Conservation (phyloP, 805 yeast species). For the Pichia insulana region DNA sequence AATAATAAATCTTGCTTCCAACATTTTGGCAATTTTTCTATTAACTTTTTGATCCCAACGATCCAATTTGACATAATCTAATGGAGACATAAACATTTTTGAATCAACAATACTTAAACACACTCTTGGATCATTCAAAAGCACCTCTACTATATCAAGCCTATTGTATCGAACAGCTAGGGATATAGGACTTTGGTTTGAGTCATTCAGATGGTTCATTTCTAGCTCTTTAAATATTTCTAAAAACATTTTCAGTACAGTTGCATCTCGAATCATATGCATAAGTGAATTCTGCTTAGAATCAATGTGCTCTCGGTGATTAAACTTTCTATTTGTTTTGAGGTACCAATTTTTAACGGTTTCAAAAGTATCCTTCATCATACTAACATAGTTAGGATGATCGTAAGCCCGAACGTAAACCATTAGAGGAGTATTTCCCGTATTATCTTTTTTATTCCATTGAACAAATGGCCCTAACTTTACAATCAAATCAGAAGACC, state of each 20-base stretch:
- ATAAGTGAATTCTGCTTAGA: slow-evolving; percentile 64
- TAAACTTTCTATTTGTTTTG: slow-evolving; percentile 25
- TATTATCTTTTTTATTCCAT: slow-evolving; percentile 61
- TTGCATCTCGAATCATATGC: slow-evolving; percentile 50
- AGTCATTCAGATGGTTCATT: slow-evolving; percentile 52
- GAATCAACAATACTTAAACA: slow-evolving; percentile 31
- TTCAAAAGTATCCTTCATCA: slow-evolving; percentile 39
- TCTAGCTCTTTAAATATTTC: slow-evolving; percentile 32
- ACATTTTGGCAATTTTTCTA: slow-evolving; percentile 25
- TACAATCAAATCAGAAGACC: slow-evolving; percentile 42
- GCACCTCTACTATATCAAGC: slow-evolving; percentile 42
- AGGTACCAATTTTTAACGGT: slow-evolving; percentile 37
- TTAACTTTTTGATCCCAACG: slow-evolving; percentile 13
- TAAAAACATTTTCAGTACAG: slow-evolving; percentile 36
- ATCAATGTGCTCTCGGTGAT: slow-evolving; percentile 61
- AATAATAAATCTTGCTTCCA: slow-evolving; percentile 25
- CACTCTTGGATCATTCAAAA: slow-evolving; percentile 43
- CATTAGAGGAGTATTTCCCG: slow-evolving; percentile 71
- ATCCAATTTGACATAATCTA: slow-evolving; percentile 39
- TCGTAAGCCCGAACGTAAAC: slow-evolving; percentile 75
- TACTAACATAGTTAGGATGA: slow-evolving; percentile 46
- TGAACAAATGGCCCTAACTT: slow-evolving; percentile 50
- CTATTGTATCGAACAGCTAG: slow-evolving; percentile 63
- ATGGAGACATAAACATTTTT: slow-evolving; percentile 28
- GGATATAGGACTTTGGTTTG: slow-evolving; percentile 61